phyloP scores from a whole-genome alignment of 192 early-diverging fungal genomes.

The Entomortierella parvispora region DNA sequence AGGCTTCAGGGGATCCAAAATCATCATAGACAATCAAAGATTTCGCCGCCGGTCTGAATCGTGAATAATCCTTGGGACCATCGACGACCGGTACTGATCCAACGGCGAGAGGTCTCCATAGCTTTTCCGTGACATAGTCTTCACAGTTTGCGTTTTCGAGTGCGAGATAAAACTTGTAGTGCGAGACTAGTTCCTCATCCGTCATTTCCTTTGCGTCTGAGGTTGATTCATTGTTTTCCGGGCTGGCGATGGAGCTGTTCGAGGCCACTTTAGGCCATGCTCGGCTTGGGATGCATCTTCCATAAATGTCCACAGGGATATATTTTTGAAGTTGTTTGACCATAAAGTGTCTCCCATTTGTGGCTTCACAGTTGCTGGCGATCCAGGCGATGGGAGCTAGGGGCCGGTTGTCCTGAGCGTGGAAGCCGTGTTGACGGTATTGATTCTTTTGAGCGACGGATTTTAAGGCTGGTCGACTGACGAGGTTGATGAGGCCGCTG shows the following conservation, averaged over 20 bases:
- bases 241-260: too few species aligned
- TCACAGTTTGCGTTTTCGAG: slow-evolving; percentile 40
- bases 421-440: slow-evolving; percentile 3
- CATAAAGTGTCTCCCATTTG: slow-evolving; percentile 27
- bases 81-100: slow-evolving; percentile 30
- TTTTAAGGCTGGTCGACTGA: background rate
- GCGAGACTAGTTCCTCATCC: background rate
- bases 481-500: slow-evolving; percentile 12
- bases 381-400: slow-evolving; percentile 45
- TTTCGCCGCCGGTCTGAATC: slow-evolving; percentile 19
- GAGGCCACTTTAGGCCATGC: slow-evolving; percentile 6
- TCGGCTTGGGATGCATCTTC: slow-evolving; percentile 23
- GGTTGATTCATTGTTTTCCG: too few species aligned
- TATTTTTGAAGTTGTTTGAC: slow-evolving; percentile 37
- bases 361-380: slow-evolving; percentile 30
- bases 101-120: background rate
- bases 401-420: slow-evolving; percentile 6
- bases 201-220: background rate
- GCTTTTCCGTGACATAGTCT: slow-evolving; percentile 34
- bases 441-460: slow-evolving; percentile 5
- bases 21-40: slow-evolving; percentile 33
- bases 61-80: slow-evolving; percentile 36
- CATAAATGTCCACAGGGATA: slow-evolving; percentile 44
- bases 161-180: slow-evolving; percentile 34
- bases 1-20: slow-evolving; percentile 7